A percentile compares a stretch with the other conserved stretches of the same genome.
Conservation (phyloP, 257 asterid genomes). For the Buddleja alternifolia region DNA sequence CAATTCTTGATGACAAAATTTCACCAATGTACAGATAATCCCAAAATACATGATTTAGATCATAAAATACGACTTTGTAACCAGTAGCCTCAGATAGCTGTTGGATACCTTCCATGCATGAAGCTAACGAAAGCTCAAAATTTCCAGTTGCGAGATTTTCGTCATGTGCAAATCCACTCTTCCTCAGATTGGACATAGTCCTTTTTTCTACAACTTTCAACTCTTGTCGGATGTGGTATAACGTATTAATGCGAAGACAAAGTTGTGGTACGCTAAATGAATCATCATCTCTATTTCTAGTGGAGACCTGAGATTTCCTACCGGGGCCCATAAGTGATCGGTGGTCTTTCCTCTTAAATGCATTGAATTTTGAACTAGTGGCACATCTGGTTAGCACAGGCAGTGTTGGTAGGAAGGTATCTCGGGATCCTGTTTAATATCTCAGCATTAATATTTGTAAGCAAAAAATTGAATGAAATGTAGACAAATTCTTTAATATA, state of each 20-base stretch:
- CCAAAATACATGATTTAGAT: slow-evolving; percentile 60
- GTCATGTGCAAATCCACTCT: slow-evolving; percentile 46
- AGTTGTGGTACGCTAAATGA: slow-evolving; percentile 50
- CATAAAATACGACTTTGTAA: slow-evolving; percentile 71
- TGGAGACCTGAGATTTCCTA: slow-evolving; percentile 50
- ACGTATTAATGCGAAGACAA: slow-evolving; percentile 81
- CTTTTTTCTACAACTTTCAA: slow-evolving; percentile 66
- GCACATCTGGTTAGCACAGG: slow-evolving; percentile 78
- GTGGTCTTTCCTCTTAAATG: slow-evolving; percentile 81
- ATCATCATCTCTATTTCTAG: slow-evolving; percentile 46
- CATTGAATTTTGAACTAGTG: slow-evolving; percentile 57
- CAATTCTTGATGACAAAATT: slow-evolving; percentile 75
- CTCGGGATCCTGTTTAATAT: slow-evolving; percentile 64
- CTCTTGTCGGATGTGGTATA: slow-evolving; percentile 72
- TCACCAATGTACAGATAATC: slow-evolving; percentile 71
- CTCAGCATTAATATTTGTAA: slow-evolving; percentile 27
- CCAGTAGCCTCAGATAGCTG: slow-evolving; percentile 80
- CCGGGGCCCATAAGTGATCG: slow-evolving; percentile 41
- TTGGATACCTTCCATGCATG: slow-evolving; percentile 75
- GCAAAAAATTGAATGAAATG: slow-evolving; percentile 7
- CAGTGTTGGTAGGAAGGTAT: slow-evolving; percentile 56
- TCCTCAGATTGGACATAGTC: slow-evolving; percentile 59
- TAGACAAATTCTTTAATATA: slow-evolving; percentile 1
- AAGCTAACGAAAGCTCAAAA: slow-evolving; percentile 64
- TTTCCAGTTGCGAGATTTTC: slow-evolving; percentile 44